Evolutionary conservation across 495 filamentous ascomycete species (phyloP).

Genomic region (Daldinia loculata): DNA sequence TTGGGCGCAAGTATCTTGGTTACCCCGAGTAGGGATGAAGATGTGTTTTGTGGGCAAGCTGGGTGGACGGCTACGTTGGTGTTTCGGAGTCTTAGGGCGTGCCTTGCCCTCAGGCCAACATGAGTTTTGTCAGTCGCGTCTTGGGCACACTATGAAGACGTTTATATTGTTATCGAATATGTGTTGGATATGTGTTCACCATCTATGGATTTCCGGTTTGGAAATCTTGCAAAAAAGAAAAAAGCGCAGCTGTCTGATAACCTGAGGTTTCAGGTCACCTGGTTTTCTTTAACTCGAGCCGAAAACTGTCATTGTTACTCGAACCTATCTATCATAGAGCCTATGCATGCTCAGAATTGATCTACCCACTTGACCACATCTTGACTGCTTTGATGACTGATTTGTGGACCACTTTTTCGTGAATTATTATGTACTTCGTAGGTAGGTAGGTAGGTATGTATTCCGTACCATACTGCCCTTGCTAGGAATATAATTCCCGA

Average conservation of each 20-base stretch:
- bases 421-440: background rate
- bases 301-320: constrained; percentile 34
- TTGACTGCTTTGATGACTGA: background rate
- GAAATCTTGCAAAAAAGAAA: constrained; percentile 32
- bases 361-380: constrained; percentile 28
- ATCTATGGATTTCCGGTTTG: constrained; percentile 31
- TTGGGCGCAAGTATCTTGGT: constrained; percentile 47
- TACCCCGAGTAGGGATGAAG: constrained; percentile 42
- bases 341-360: constrained; percentile 39
- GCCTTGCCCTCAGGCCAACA: constrained; percentile 25
- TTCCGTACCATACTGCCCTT: background rate
- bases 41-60: constrained; percentile 45
- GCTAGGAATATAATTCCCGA: background rate
- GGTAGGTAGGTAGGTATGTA: too few relatives aligned
- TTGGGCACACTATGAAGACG: constrained; percentile 23
- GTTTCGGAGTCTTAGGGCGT: constrained; percentile 46
- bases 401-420: background rate
- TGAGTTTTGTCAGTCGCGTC: constrained; percentile 24
- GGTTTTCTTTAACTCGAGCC: constrained; percentile 24
- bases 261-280: constrained; percentile 19
- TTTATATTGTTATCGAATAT: constrained; percentile 23
- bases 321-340: constrained; percentile 29
- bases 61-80: constrained; percentile 44
- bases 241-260: constrained; percentile 25
- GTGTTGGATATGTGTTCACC: constrained; percentile 28